A percentile compares a stretch with the other conserved stretches of the same genome.
phyloP scores from a whole-genome alignment of 208 protist species.

The Trypanosoma congolense region DNA sequence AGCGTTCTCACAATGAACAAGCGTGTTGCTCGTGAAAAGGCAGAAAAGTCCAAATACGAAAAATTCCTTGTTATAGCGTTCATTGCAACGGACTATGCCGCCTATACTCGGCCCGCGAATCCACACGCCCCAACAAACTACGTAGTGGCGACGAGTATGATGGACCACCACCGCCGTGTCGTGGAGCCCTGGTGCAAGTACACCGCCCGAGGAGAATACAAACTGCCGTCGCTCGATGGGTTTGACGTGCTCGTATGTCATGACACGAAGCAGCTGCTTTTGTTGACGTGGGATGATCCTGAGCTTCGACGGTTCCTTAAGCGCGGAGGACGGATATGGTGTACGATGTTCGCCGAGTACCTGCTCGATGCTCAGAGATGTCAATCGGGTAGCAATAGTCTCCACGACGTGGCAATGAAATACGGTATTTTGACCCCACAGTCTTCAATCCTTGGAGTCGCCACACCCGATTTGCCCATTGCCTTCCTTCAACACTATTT shows the following conservation, averaged over 20 bases:
- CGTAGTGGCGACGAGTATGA: conserved; percentile 51
- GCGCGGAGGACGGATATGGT: conserved; percentile 83
- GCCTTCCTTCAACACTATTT: conserved; percentile 54
- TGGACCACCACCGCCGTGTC: conserved; percentile 33
- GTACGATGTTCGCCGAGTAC: conserved; percentile 82
- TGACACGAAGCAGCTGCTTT: conserved; percentile 65
- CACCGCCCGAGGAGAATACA: conserved; percentile 41
- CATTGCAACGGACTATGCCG: conserved; percentile 53
- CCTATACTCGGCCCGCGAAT: conserved; percentile 55
- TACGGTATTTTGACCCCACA: conserved; percentile 56
- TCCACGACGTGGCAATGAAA: conserved; percentile 50
- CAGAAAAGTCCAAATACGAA: conserved; percentile 44
- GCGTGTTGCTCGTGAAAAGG: conserved; percentile 41
- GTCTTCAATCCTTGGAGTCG: conserved; percentile 38
- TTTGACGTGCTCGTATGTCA: conserved; percentile 76
- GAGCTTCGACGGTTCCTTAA: conserved; percentile 61
- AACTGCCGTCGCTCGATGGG: conserved; percentile 50
- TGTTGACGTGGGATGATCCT: conserved; percentile 51
- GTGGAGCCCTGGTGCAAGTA: conserved; percentile 73
- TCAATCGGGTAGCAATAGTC: conserved; percentile 43
- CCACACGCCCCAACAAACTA: conserved; percentile 51
- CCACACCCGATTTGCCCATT: conserved; percentile 46
- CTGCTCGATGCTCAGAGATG: conserved; percentile 66
- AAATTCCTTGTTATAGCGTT: conserved; percentile 64
- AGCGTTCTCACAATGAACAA: conserved; percentile 29